Conservation (phyloP, 805 yeast genomes). For the Monosporozyma solicola region DNA sequence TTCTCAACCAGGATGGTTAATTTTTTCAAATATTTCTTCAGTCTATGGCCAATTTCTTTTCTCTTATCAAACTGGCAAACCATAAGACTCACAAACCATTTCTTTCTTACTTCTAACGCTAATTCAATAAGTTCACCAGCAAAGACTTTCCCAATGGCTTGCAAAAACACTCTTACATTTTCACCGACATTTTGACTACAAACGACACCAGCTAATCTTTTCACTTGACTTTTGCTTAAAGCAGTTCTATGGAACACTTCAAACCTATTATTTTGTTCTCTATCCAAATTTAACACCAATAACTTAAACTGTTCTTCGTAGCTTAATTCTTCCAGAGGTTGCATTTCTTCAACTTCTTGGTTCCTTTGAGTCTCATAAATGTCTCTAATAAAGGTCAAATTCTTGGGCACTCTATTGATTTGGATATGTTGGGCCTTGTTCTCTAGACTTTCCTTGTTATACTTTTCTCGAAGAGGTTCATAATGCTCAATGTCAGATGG, state of each 20-base stretch:
- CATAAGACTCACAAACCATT: slow-evolving; percentile 38
- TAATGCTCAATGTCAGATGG: slow-evolving; percentile 1
- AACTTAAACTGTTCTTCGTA: slow-evolving; percentile 53
- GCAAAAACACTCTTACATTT: slow-evolving; percentile 69
- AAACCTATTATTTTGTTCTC: slow-evolving; percentile 78
- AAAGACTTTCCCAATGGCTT: slow-evolving; percentile 81
- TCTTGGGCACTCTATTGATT: slow-evolving; percentile 20
- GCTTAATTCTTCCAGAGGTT: slow-evolving; percentile 27
- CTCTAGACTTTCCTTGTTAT: background rate
- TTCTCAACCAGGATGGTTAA: slow-evolving; percentile 28
- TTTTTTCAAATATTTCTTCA: slow-evolving; percentile 32
- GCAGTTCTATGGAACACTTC: slow-evolving; percentile 80
- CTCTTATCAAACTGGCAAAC: slow-evolving; percentile 33
- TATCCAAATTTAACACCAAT: slow-evolving; percentile 62
- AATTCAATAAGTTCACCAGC: slow-evolving; percentile 84
- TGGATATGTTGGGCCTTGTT: background rate
- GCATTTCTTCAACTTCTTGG: slow-evolving; percentile 1
- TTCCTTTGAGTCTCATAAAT: slow-evolving; percentile 12
- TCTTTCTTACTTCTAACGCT: slow-evolving; percentile 63
- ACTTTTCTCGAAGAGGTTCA: background rate
- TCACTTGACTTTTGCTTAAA: slow-evolving; percentile 62
- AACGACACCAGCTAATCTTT: slow-evolving; percentile 68
- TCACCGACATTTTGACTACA: slow-evolving; percentile 73
- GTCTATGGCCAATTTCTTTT: slow-evolving; percentile 30
- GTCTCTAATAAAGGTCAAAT: slow-evolving; percentile 22